phyloP scores from a whole-genome alignment of 1,284 basidiomycete species.

The Cystobasidium pallidum region DNA sequence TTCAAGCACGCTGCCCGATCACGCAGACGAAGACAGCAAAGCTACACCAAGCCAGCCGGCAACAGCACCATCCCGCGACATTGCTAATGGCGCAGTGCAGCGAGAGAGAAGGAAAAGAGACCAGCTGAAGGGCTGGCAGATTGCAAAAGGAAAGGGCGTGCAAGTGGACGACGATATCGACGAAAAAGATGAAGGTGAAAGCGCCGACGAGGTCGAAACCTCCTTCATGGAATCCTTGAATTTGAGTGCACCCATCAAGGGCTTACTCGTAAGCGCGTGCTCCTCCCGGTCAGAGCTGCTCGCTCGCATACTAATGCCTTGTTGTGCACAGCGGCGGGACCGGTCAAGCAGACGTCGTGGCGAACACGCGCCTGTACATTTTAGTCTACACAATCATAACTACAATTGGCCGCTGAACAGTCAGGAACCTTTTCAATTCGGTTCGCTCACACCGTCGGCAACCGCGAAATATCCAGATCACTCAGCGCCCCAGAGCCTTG shows the following conservation, averaged over 20 bases:
- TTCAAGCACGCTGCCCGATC: slow-evolving; percentile 4
- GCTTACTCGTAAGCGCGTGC: slow-evolving; percentile 21
- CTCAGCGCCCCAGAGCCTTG: not conserved
- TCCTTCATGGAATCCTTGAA: slow-evolving; percentile 31
- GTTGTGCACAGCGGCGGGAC: slow-evolving; percentile 21
- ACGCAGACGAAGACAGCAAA: not conserved
- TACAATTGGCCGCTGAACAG: slow-evolving; percentile 25
- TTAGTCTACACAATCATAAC: slow-evolving; percentile 38
- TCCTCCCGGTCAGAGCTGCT: not conserved
- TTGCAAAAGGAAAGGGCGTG: slow-evolving; percentile 21
- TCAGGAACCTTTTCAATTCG: slow-evolving; percentile 37
- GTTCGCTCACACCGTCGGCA: not conserved
- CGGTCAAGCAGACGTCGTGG: slow-evolving; percentile 26
- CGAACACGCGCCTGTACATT: slow-evolving; percentile 32
- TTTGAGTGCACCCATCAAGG: slow-evolving; percentile 23
- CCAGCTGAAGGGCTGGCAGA: slow-evolving; percentile 26
- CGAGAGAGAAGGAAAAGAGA: slow-evolving; percentile 38
- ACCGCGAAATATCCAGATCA: not conserved
- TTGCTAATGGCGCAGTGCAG: slow-evolving; percentile 39
- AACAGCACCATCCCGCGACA: slow-evolving; percentile 16
- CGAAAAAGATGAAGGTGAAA: slow-evolving; percentile 21
- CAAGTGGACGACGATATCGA: slow-evolving; percentile 12
- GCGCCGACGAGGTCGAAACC: slow-evolving; percentile 26
- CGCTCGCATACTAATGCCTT: not conserved
- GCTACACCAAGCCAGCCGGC: not conserved